These are phyloP conservation scores for Claviceps sp. DNA, from an alignment of 2,329 filamentous ascomycete species.

Conservation along the genomic window DNA sequence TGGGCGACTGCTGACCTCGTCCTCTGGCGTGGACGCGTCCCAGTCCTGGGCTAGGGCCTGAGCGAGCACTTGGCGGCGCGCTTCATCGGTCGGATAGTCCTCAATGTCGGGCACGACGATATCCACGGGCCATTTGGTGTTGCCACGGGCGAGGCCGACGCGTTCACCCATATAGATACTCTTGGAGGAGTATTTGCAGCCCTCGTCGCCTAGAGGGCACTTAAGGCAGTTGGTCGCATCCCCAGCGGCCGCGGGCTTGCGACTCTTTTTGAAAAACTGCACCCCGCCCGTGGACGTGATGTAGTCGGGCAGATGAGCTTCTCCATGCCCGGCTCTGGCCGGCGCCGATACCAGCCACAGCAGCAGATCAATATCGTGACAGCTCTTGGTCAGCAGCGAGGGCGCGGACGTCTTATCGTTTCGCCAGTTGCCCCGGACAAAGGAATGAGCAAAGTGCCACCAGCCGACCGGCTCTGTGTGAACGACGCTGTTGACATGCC, in stretches of 20 bases:
- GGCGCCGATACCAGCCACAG: slow-evolving; percentile 83
- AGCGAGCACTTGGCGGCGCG: slow-evolving; percentile 27
- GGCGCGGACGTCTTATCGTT: slow-evolving; percentile 64
- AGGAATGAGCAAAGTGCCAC: slow-evolving; percentile 91
- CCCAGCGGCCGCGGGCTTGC: slow-evolving; percentile 66
- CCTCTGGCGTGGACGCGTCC: slow-evolving; percentile 30
- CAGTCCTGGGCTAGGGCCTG: slow-evolving; percentile 39
- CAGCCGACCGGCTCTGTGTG: slow-evolving; percentile 92
- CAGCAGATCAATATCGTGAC: slow-evolving; percentile 88
- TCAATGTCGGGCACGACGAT: slow-evolving; percentile 91
- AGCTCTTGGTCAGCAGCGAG: slow-evolving; percentile 84
- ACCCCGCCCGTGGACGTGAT: slow-evolving; percentile 66
- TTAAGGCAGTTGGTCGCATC: slow-evolving; percentile 74
- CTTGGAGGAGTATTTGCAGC: slow-evolving; percentile 76
- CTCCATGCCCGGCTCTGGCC: slow-evolving; percentile 24
- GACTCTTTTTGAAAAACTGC: slow-evolving; percentile 60
- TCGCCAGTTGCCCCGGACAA: slow-evolving; percentile 89
- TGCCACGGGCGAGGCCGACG: slow-evolving; percentile 47
- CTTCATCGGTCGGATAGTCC: slow-evolving; percentile 43
- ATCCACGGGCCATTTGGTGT: slow-evolving; percentile 68
- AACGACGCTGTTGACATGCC: slow-evolving; percentile 72
- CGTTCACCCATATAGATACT: slow-evolving; percentile 65
- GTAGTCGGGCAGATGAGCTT: slow-evolving; percentile 58
- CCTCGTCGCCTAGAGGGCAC: slow-evolving; percentile 51
- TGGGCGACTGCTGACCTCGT: slow-evolving; percentile 38